phyloP scores from a whole-genome alignment of 306 rosid species.

The cucumber (Cucumis sativus) region DNA sequence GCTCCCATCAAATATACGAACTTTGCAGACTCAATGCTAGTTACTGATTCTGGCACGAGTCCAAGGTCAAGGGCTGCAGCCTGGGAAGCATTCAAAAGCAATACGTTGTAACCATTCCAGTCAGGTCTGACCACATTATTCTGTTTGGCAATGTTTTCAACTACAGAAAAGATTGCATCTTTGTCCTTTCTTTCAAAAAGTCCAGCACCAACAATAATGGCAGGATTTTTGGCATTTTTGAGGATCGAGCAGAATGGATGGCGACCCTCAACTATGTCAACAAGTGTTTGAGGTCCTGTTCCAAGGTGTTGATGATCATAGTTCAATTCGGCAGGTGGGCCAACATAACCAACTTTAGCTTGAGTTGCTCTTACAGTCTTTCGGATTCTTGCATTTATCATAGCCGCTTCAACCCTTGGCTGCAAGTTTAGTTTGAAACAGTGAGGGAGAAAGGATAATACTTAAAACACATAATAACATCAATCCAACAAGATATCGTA shows the following conservation, averaged over 20 bases:
- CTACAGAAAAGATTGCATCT: slow-evolving; percentile 61
- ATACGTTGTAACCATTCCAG: slow-evolving; percentile 83
- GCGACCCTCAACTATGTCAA: slow-evolving; percentile 72
- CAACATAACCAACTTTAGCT: slow-evolving; percentile 86
- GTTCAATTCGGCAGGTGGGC: slow-evolving; percentile 68
- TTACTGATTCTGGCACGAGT: slow-evolving; percentile 83
- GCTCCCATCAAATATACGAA: slow-evolving; percentile 92
- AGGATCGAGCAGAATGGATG: slow-evolving; percentile 64
- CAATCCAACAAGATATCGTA: neutral
- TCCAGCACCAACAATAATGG: slow-evolving; percentile 77
- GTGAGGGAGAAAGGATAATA: neutral
- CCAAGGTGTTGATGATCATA: slow-evolving; percentile 86
- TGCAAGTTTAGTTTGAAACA: slow-evolving; percentile 29
- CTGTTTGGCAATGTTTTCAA: slow-evolving; percentile 51
- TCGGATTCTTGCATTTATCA: slow-evolving; percentile 92
- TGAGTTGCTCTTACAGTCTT: slow-evolving; percentile 65
- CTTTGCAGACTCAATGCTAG: slow-evolving; percentile 65
- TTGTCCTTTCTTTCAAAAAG: slow-evolving; percentile 80
- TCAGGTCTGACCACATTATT: slow-evolving; percentile 66
- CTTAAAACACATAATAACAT: neutral
- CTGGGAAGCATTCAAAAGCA: slow-evolving; percentile 94
- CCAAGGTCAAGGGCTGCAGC: slow-evolving; percentile 99
- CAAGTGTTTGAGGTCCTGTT: slow-evolving; percentile 63
- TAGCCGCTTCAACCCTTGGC: slow-evolving; percentile 99
- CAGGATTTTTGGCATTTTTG: slow-evolving; percentile 68